Evolutionary conservation across 345 rosid species (phyloP).

Genomic region (Acer saccharum): DNA sequence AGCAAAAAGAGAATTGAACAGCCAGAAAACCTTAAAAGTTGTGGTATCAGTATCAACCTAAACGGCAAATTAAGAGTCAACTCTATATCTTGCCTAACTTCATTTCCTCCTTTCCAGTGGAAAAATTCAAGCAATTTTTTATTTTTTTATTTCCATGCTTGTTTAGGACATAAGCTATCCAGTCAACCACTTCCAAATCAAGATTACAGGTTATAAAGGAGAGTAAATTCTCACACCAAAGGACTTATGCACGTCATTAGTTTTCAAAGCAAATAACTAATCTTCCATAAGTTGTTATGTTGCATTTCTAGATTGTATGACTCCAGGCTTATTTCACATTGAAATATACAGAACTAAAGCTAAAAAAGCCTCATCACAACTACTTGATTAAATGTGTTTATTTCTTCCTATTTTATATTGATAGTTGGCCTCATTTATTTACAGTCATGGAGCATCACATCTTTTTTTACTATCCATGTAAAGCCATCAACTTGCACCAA

Average conservation of each 20-base stretch:
- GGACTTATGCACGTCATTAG: neutral
- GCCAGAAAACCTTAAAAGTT: neutral
- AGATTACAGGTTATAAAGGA: neutral
- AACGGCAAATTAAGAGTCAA: neutral
- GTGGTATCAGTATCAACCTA: neutral
- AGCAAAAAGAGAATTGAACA: neutral
- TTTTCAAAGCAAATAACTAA: neutral
- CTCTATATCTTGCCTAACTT: neutral
- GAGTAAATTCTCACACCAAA: neutral
- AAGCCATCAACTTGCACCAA: neutral
- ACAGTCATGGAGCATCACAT: neutral
- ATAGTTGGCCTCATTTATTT: neutral
- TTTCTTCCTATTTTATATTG: neutral
- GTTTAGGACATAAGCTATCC: neutral
- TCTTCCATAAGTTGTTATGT: neutral
- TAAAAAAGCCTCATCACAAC: neutral
- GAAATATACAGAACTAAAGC: neutral
- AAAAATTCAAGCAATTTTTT: neutral
- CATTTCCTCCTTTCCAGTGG: neutral
- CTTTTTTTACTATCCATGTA: neutral
- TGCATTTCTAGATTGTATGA: neutral
- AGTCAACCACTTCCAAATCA: neutral
- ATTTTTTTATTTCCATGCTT: neutral
- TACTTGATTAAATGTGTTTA: neutral
- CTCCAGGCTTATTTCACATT: neutral